phyloP scores from a whole-genome alignment of 768 basidiomycete species.

The Thelephora ganbajun region DNA sequence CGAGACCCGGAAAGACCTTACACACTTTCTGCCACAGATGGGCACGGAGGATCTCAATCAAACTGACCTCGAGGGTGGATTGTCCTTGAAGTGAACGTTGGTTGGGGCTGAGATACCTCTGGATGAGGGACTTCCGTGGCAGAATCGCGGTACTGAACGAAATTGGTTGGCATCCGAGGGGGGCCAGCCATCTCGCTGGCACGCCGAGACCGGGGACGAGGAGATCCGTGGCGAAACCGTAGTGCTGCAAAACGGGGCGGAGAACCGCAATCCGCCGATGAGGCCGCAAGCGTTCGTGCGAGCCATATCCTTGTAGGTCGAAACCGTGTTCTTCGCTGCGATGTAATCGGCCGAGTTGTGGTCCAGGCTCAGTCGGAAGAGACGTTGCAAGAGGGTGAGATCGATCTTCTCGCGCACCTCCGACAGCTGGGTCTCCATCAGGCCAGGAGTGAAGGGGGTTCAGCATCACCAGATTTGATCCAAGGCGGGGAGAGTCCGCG shows the following conservation, averaged over 20 bases:
- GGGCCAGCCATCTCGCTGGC: no score
- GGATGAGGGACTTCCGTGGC: no score
- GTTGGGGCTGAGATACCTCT: slow-evolving; percentile 96
- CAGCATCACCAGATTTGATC: slow-evolving; percentile 97
- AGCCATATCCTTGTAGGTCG: slow-evolving; percentile 56
- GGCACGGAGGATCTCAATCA: no score
- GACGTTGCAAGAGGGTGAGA: no score
- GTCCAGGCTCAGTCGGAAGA: slow-evolving; percentile 89
- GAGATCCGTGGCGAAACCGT: slow-evolving; percentile 91
- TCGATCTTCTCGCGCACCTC: no score
- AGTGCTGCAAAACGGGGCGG: slow-evolving; percentile 99
- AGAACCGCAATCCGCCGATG: slow-evolving; percentile 96
- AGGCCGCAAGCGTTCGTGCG: slow-evolving; percentile 96
- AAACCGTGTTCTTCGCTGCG: no score
- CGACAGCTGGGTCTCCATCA: no score
- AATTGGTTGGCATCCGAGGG: slow-evolving; percentile 94
- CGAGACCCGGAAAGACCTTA: slow-evolving; percentile 16
- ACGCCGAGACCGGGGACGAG: no score
- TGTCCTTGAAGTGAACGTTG: slow-evolving; percentile 97
- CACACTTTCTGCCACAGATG: slow-evolving; percentile 99
- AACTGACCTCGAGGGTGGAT: no score
- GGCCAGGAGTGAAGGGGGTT: slow-evolving; percentile 92
- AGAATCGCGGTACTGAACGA: slow-evolving; percentile 92
- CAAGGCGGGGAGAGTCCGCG: no score
- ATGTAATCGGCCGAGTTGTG: slow-evolving; percentile 99